Evolutionary conservation across 2,329 filamentous ascomycete genomes (phyloP), one percentile per base, ranked within the genome.

Genomic region (Fusarium siculi): DNA sequence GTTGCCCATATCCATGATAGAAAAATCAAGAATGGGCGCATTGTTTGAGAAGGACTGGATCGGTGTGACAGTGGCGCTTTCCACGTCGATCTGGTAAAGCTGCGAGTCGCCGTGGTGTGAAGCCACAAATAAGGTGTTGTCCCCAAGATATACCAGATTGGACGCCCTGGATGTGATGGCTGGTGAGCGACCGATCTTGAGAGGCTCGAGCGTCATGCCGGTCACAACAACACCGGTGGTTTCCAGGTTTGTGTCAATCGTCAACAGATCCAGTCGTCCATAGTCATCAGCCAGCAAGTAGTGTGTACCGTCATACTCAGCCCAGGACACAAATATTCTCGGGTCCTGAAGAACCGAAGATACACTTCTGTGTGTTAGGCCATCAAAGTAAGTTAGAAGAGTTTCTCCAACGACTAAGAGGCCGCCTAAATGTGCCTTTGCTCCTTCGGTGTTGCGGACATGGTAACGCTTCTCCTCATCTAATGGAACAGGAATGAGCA

Each of bases 261-360:
- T 94, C 42, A 99, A 84, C n/a, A 98, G 85, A 79, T 96, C 95
- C 30, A 99, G 82, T 55, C 88, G 89, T 21, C 96, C 96, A 79
- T 96, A 98, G 76, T 98, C 95, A 79, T 99, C 96, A 4, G 93
- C 95, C 5, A 99, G 84, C n/a, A 98, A 86, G 84, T 95, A 98
- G 77, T 92, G 89, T 43, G 92, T 91, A 30, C 91, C 90, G 77
- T 98, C 93, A 57, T 96, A 91, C 76, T 92, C 90, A 70, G 93
- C 93, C 95, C 96, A 99, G 5, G 94, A 91, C n/a, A 96, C 92
- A 76, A 97, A 98, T 40, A 97, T 92, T 6, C 93, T 94, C 2
- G 95, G 89, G 63, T 96, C 91, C 2, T 90, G 86, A 5, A 98
- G 83, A 1, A 87, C 84, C 14, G 91, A 87, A 23, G 91, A 89